These are phyloP conservation scores for Exophiala xenobiotica DNA, from an alignment of 2,329 filamentous ascomycete species.

Conservation along the genomic window DNA sequence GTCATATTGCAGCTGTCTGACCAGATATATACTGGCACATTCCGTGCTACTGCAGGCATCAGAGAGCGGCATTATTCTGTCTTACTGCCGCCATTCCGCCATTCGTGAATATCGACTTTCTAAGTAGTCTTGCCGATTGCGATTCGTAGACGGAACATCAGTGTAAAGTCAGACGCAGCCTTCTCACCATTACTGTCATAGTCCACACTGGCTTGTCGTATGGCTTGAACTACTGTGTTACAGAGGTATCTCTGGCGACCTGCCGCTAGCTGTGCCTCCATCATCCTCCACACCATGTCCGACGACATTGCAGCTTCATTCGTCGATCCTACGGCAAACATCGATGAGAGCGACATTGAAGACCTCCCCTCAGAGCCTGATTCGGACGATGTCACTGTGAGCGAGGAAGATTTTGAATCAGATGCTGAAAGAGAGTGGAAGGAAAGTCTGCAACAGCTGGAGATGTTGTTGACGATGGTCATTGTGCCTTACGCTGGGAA, in stretches of 20 bases:
- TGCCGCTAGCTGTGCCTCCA: not conserved
- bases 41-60: too few species aligned
- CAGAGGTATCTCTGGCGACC: not conserved
- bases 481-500: constrained; percentile 92
- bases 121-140: too few species aligned
- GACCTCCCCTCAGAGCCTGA: constrained; percentile 48
- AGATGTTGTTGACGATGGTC: constrained; percentile 91
- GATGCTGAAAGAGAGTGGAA: constrained; percentile 96
- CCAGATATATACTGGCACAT: not conserved
- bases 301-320: constrained; percentile 35
- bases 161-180: not conserved
- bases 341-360: constrained; percentile 43
- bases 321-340: constrained; percentile 22
- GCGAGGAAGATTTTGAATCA: constrained; percentile 62
- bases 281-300: constrained; percentile 15
- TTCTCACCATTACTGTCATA: not conserved
- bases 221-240: not conserved
- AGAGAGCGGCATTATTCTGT: too few species aligned
- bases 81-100: not conserved
- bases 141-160: too few species aligned
- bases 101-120: too few species aligned
- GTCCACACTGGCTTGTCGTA: not conserved
- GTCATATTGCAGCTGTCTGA: not conserved
- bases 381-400: constrained; percentile 51
- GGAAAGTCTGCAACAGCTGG: constrained; percentile 87